phyloP scores from a whole-genome alignment of 2,329 filamentous ascomycete genomes.

The Cladophialophora chaetospira region DNA sequence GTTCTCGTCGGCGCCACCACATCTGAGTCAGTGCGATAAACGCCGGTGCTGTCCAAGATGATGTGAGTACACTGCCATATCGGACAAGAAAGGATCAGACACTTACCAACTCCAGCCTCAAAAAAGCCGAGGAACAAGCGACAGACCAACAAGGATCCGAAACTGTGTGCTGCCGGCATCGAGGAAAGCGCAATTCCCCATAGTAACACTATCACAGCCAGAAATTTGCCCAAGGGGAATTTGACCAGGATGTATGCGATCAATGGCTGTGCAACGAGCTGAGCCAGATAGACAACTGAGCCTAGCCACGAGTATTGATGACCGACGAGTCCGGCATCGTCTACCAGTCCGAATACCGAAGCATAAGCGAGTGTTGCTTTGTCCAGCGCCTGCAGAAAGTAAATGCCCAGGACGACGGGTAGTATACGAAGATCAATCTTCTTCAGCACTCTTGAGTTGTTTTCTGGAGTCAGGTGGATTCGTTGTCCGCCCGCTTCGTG shows the following conservation, averaged over 20 bases:
- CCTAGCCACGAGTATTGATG: conserved; percentile 58
- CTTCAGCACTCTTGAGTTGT: conserved; percentile 55
- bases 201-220: conserved; percentile 53
- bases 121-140: conserved; percentile 62
- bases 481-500: conserved; percentile 49
- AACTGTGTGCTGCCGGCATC: conserved; percentile 57
- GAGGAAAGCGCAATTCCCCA: conserved; percentile 56
- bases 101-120: conserved; percentile 47
- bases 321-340: conserved; percentile 59
- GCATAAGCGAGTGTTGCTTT: conserved; percentile 58
- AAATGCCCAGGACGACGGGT: conserved; percentile 60
- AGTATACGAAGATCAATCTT: conserved; percentile 56
- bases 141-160: conserved; percentile 38
- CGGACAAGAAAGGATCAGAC: background rate
- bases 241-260: conserved; percentile 60
- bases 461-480: conserved; percentile 54
- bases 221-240: conserved; percentile 62
- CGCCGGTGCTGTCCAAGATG: conserved; percentile 45
- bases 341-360: conserved; percentile 64
- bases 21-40: conserved; percentile 58
- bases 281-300: conserved; percentile 57
- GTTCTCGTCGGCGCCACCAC: conserved; percentile 57
- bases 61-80: background rate
- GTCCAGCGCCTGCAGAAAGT: conserved; percentile 65
- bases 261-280: conserved; percentile 56